Evolutionary conservation across 1,284 basidiomycete genomes (phyloP).

Genomic region (Polyporus tsugae): DNA sequence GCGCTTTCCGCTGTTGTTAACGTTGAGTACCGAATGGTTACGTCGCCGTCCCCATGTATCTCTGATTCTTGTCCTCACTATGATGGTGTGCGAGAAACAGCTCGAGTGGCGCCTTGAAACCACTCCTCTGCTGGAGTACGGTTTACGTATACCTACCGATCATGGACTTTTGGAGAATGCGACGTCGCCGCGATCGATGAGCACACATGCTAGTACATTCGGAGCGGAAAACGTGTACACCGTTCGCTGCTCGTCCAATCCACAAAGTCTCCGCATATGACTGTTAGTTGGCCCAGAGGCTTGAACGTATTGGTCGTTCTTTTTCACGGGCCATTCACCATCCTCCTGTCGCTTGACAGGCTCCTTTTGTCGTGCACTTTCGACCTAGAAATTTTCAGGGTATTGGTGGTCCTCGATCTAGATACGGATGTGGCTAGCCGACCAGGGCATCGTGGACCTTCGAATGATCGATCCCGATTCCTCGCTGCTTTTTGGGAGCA

Average conservation of each 20-base stretch:
- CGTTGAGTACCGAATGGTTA: neutral
- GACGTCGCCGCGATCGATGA: neutral
- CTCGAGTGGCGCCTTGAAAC: neutral
- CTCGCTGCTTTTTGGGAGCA: neutral
- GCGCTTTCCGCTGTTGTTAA: neutral
- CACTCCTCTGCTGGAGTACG: neutral
- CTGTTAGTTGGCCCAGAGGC: neutral
- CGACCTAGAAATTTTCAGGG: neutral
- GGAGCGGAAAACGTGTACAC: neutral
- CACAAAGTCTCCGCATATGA: neutral
- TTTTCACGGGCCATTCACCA: neutral
- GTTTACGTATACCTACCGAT: conserved; percentile 1
- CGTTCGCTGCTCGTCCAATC: neutral
- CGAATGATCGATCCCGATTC: neutral
- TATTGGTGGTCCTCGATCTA: neutral
- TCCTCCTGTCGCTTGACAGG: neutral
- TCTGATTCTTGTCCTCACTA: neutral
- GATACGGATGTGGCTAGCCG: neutral
- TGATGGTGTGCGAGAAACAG: neutral
- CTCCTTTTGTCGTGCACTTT: neutral
- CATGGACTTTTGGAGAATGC: neutral
- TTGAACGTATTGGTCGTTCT: neutral
- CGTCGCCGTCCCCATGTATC: neutral
- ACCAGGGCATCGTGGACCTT: neutral
- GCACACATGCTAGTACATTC: neutral